Percentiles rank a stretch among this genome's conserved stretches.
phyloP scores from a whole-genome alignment of 129 eudicot species.

The Artemisia tridentata region DNA sequence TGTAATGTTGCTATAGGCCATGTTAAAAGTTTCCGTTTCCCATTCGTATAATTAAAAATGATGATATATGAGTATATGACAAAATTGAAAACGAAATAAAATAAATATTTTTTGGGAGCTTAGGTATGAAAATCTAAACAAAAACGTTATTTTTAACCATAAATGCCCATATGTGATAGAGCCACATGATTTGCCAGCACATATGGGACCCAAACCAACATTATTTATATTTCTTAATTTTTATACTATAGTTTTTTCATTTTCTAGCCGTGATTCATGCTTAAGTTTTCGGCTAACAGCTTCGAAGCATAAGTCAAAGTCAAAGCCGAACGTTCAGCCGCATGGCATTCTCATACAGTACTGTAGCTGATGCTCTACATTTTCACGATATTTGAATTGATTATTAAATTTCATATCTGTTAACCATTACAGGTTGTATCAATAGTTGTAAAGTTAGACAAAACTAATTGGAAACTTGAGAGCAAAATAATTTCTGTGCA shows the following conservation, averaged over 20 bases:
- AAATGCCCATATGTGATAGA: slow-evolving; percentile 20
- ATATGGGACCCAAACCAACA: slow-evolving; percentile 20
- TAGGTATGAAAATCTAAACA: background rate
- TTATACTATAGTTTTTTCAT: background rate
- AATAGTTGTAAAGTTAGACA: too few species aligned
- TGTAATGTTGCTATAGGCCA: too few species aligned
- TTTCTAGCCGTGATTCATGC: slow-evolving; percentile 26
- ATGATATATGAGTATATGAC: too few species aligned
- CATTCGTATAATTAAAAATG: too few species aligned
- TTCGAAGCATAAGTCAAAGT: slow-evolving; percentile 32
- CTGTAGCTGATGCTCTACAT: slow-evolving; percentile 1
- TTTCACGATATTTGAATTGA: too few species aligned
- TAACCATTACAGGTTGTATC: too few species aligned
- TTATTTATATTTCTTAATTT: background rate
- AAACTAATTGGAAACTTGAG: too few species aligned
- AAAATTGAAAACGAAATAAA: too few species aligned
- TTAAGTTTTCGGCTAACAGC: slow-evolving; percentile 27
- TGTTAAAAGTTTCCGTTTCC: too few species aligned
- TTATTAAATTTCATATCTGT: too few species aligned
- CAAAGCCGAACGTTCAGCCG: slow-evolving; percentile 32
- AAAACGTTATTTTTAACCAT: background rate
- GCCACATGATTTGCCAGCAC: slow-evolving; percentile 39
- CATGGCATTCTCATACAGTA: slow-evolving; percentile 19
- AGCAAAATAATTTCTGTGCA: too few species aligned
- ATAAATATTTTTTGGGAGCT: background rate